These are phyloP conservation scores for Suillus cothurnatus DNA, from an alignment of 768 basidiomycete genomes.

Conservation along the genomic window DNA sequence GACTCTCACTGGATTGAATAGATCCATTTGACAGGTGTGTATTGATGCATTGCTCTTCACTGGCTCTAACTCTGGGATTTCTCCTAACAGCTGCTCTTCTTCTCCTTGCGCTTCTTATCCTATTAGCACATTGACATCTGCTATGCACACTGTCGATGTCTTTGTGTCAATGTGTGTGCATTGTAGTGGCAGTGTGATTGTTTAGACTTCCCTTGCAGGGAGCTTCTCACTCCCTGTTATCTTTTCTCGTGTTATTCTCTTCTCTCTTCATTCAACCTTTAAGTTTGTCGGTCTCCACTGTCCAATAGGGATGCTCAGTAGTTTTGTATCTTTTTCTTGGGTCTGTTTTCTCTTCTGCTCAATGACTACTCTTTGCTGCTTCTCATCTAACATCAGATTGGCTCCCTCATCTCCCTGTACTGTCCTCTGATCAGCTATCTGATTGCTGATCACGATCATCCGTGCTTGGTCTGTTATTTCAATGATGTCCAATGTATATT, in stretches of 20 bases:
- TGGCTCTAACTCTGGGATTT: not conserved
- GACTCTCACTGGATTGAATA: conserved; percentile 18
- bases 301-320: fast-evolving
- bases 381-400: not conserved
- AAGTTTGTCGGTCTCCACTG: not conserved
- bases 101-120: not conserved
- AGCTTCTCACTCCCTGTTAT: not conserved
- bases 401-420: not conserved
- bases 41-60: not conserved
- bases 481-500: conserved; percentile 19
- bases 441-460: fast-evolving
- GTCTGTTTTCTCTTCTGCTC: no score
- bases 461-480: fast-evolving
- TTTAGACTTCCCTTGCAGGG: not conserved
- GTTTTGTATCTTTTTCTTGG: not conserved
- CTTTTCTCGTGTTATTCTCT: not conserved
- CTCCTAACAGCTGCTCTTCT: not conserved
- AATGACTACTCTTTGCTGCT: not conserved
- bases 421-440: not conserved
- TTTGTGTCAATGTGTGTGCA: not conserved
- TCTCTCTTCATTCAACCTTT: not conserved
- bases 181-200: not conserved
- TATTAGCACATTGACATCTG: no score
- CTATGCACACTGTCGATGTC: fast-evolving
- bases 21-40: not conserved